phyloP scores from a whole-genome alignment of 306 rosid genomes.

The Leucaena leucocephala region DNA sequence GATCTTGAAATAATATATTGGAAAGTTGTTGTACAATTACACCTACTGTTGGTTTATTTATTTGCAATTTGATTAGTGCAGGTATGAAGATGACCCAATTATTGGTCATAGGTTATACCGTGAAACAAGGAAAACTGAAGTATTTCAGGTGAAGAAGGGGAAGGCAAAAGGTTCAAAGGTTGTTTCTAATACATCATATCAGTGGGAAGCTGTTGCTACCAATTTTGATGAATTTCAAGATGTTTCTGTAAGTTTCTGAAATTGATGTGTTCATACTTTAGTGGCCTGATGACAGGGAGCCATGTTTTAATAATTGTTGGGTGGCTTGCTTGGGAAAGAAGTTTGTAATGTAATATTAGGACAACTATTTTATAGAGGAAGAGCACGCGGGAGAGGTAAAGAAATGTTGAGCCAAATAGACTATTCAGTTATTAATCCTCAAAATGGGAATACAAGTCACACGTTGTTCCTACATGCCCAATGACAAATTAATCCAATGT shows the following conservation, averaged over 20 bases:
- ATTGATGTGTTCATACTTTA: constrained; percentile 25
- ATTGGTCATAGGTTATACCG: constrained; percentile 93
- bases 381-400: background rate
- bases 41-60: constrained; percentile 36
- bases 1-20: constrained; percentile 26
- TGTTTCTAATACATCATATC: constrained; percentile 72
- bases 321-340: constrained; percentile 25
- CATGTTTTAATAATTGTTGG: constrained; percentile 24
- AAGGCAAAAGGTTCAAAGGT: constrained; percentile 87
- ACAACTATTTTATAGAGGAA: background rate
- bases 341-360: background rate
- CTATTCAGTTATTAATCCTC: constrained; percentile 11
- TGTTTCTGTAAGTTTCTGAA: constrained; percentile 84
- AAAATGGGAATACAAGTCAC: constrained; percentile 6
- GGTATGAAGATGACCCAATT: constrained; percentile 95
- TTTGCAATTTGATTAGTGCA: constrained; percentile 52
- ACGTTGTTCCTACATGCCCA: background rate
- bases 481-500: constrained; percentile 18
- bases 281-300: background rate
- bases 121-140: constrained; percentile 77
- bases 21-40: constrained; percentile 26
- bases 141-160: constrained; percentile 69
- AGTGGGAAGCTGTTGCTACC: constrained; percentile 98
- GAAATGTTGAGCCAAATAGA: background rate
- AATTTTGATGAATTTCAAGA: constrained; percentile 97